phyloP scores from a whole-genome alignment of 169 alveolate species.

The Toxoplasma gondii region DNA sequence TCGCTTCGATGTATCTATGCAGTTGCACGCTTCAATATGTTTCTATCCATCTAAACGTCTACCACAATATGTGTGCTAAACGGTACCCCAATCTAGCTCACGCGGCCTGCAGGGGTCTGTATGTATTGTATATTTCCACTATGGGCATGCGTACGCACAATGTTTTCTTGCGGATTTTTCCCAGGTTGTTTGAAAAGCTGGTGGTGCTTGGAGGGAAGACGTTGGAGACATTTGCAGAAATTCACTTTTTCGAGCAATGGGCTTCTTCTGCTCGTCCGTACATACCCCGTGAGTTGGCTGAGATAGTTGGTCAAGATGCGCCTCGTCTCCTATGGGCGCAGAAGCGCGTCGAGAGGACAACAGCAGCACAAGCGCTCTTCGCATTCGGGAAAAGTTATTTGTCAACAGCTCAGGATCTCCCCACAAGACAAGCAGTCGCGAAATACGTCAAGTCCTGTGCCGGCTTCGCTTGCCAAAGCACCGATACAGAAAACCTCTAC shows the following conservation, averaged over 20 bases:
- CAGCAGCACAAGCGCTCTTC: conserved; percentile 30
- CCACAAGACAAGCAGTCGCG: conserved; percentile 58
- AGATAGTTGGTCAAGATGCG: conserved; percentile 21
- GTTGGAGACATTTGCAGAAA: conserved; percentile 55
- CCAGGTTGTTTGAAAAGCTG: conserved; percentile 66
- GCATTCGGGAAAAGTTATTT: conserved; percentile 66
- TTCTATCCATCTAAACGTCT: no score
- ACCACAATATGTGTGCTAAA: no score
- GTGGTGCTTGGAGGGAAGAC: conserved; percentile 69
- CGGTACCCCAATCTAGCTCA: no score
- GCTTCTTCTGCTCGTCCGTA: neutral
- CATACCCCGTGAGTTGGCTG: conserved; percentile 47
- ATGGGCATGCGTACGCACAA: neutral
- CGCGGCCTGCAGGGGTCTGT: no score
- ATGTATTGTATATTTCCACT: no score
- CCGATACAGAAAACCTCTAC: conserved; percentile 58
- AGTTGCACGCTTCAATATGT: no score
- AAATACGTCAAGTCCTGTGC: conserved; percentile 65
- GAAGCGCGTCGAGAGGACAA: conserved; percentile 47
- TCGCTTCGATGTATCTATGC: no score
- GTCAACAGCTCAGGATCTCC: conserved; percentile 64
- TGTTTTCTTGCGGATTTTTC: neutral
- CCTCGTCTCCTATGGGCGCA: conserved; percentile 66
- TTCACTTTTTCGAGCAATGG: conserved; percentile 62
- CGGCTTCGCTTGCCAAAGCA: conserved; percentile 62